Evolutionary conservation across 2,329 filamentous ascomycete species (phyloP).

Genomic region (Davidsoniella neocaledoniae): DNA sequence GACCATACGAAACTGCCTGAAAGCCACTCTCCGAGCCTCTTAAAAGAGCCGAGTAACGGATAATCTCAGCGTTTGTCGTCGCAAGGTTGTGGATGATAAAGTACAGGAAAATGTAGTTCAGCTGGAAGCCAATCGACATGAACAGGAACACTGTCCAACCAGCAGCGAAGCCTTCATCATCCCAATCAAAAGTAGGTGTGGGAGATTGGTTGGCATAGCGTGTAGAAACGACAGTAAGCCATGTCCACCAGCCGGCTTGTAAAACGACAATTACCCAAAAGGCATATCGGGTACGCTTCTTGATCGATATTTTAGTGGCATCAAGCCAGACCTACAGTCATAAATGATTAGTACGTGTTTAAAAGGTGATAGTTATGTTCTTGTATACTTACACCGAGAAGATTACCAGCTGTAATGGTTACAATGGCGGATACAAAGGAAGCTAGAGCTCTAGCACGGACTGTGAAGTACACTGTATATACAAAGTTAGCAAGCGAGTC

Average conservation of each 20-base stretch:
- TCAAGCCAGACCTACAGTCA: constrained; percentile 34
- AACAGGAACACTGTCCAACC: constrained; percentile 53
- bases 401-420: constrained; percentile 46
- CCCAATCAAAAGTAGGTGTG: constrained; percentile 50
- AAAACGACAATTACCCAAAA: constrained; percentile 38
- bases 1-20: constrained; percentile 56
- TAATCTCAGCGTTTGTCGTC: constrained; percentile 41
- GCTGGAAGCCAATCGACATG: constrained; percentile 48
- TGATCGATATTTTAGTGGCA: constrained; percentile 34
- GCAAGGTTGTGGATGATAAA: constrained; percentile 55
- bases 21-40: constrained; percentile 56
- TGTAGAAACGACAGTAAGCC: constrained; percentile 49
- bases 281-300: constrained; percentile 33
- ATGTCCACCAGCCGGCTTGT: constrained; percentile 57
- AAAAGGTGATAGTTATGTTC: constrained; percentile 15
- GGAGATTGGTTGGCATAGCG: constrained; percentile 32
- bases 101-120: constrained; percentile 62
- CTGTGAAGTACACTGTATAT: constrained; percentile 45
- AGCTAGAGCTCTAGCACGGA: constrained; percentile 50
- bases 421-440: constrained; percentile 55
- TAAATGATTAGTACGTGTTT: constrained; percentile 15
- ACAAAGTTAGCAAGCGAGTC: not conserved
- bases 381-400: constrained; percentile 33
- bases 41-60: constrained; percentile 50
- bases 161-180: constrained; percentile 42